Base-by-base conservation (phyloP, 1,284 basidiomycete genomes). In the Ceratobasidium sp. region DNA sequence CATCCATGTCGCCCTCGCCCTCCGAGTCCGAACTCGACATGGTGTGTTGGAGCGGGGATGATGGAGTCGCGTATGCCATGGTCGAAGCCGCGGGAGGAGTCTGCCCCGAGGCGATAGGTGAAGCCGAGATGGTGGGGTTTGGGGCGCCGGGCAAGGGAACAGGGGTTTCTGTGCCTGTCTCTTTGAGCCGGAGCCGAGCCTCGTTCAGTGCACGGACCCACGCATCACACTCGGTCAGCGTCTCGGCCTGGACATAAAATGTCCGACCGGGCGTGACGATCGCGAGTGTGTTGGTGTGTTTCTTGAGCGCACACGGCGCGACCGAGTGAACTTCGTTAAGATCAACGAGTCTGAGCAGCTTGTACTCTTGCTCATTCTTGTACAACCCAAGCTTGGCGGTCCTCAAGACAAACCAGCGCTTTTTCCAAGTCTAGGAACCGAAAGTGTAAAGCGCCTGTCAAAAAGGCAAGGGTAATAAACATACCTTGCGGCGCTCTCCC, bases 381-480 rank as follows among this genome's bases (percentile, higher is more conserved):
- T 99, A 99, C 85, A 98, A 98, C 15, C 96, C 96, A 66, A 99
- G 86, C 83, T 97, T 95, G 19, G 93, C 94, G 0, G 95, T 90
- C 17, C 97, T 90, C 77, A 99, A 86, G 0, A 99, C 98, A 81
- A 99, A 99, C 97, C 97, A 99, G 49, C 97, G 90, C 86, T 97
- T 97, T 88, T 99, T 99, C 97, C 97, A 99, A 0, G 92, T 95
- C 95, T 98, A 82, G 40, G 40, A 66, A 61, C 52, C 49, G 25
- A 37, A 76, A 66, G 67, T 76, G 62, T 64, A 70, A 29, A 76
- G 56, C 61, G 49, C 37, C 77, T 76, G 77, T 62, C 65, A 76
- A 64, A 65, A 71, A n/a, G 78, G 11, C 29, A 78, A 44, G 69
- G 52, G 37, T 68, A 68, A 46, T 67, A 25, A 49, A 84, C 88